These are phyloP conservation scores for Pseudozyma tsukubaensis DNA, from an alignment of 1,284 basidiomycete species.

Conservation along the genomic window DNA sequence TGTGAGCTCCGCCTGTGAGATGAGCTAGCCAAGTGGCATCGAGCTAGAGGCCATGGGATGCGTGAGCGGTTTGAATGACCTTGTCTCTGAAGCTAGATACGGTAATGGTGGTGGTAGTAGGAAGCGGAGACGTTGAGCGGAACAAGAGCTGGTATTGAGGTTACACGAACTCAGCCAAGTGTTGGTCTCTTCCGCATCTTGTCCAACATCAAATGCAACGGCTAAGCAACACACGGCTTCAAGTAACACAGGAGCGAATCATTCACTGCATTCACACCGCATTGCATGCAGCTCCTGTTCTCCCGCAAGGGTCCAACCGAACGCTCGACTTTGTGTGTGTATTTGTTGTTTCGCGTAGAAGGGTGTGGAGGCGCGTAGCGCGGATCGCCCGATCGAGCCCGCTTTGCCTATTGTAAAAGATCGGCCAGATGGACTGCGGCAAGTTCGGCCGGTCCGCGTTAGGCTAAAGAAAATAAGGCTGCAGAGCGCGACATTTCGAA, in stretches of 20 bases:
- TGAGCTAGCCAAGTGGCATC: too few species aligned
- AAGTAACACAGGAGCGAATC: too few species aligned
- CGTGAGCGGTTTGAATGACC: too few species aligned
- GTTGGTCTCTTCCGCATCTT: conserved; percentile 17
- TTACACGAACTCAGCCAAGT: neutral
- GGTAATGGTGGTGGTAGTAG: neutral
- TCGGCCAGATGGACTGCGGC: conserved; percentile 39
- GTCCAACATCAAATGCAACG: conserved; percentile 2
- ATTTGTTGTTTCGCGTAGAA: conserved; percentile 2
- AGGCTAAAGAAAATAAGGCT: neutral
- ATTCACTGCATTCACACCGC: too few species aligned
- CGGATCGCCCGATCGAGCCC: conserved; percentile 19
- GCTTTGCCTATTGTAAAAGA: too few species aligned
- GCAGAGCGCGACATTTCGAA: neutral
- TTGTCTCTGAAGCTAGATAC: neutral
- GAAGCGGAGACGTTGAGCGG: neutral
- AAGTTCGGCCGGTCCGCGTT: conserved; percentile 28
- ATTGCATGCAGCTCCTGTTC: conserved; percentile 19
- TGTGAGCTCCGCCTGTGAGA: too few species aligned
- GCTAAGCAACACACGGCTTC: too few species aligned
- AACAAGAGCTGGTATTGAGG: neutral
- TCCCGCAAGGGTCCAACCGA: conserved; percentile 17
- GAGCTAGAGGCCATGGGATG: too few species aligned
- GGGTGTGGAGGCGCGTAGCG: conserved; percentile 18
- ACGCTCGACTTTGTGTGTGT: neutral